Percentiles rank a stretch among this genome's conserved stretches.
Conservation (phyloP, 345 rosid species). For the Cochlearia excelsa region DNA sequence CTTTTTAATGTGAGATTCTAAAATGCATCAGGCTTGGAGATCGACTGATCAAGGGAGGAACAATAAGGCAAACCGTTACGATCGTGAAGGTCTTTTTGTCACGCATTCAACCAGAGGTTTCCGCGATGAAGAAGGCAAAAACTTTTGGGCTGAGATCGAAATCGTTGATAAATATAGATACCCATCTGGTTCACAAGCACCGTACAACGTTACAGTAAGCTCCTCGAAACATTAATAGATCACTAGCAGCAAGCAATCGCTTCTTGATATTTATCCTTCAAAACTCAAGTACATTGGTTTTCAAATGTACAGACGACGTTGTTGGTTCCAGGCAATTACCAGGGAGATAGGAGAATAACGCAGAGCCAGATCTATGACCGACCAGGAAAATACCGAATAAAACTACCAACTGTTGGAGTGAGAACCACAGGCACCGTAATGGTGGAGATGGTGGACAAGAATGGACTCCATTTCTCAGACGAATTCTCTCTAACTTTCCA, state of each 20-base stretch:
- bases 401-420: conserved; percentile 85
- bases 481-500: conserved; percentile 97
- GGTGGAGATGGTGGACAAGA: conserved; percentile 96
- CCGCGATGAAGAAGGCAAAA: conserved; percentile 99
- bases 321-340: conserved; percentile 94
- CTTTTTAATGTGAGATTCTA: conserved; percentile 49
- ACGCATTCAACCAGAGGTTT: conserved; percentile 86
- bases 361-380: conserved; percentile 59
- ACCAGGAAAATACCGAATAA: conserved; percentile 74
- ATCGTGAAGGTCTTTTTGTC: conserved; percentile 78
- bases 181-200: conserved; percentile 90
- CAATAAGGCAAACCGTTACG: conserved; percentile 61
- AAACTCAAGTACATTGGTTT: conserved; percentile 13
- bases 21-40: conserved; percentile 87
- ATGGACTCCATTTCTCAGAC: conserved; percentile 86
- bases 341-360: conserved; percentile 77
- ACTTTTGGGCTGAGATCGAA: conserved; percentile 94
- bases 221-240: conserved; percentile 17
- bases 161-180: conserved; percentile 78
- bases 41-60: conserved; percentile 90
- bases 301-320: conserved; percentile 61
- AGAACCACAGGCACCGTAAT: conserved; percentile 90
- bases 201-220: conserved; percentile 93
- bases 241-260: conserved; percentile 2
- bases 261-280: conserved; percentile 9